Base-by-base conservation (phyloP, 306 rosid genomes). In the Citrullus amarus region DNA sequence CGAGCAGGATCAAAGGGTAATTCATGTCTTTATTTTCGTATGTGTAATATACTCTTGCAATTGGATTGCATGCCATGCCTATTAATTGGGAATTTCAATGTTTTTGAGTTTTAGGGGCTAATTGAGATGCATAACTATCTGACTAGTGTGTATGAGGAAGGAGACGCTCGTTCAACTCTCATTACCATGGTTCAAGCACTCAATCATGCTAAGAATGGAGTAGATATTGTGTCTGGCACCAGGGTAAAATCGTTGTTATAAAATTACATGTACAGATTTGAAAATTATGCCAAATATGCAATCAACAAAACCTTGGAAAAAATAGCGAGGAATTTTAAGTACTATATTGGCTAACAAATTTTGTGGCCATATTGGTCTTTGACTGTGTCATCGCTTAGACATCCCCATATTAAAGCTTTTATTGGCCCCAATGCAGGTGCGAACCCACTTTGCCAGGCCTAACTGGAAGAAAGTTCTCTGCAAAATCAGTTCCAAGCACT, bases 121-220 rank as follows among this genome's bases (percentile, higher is more conserved):
- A 96, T 96, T 87, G 98, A 96, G 87, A 96, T 96, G 99, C 99
- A 96, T 83, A 96, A 96, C 92, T 93, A 96, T 88, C 88, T 96
- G 87, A 96, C 99, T 38, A 96, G 98, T 62, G 99, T 96, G 81
- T 96, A 96, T 17, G 98, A 96, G 82, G 99, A 96, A 87, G 99
- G 98, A 9, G 99, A 96, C 72, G 99, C 99, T 80, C 89, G 99
- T 79, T 96, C 99, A 34, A 92, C 99, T 41, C 98, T 96, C 63
- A 93, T 96, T 84, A 93, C 99, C 87, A 96, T 96, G 99, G 99
- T 96, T 63, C 99, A 96, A 91, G 99, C 99, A 75, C 98, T 96
- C 67, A 96, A 91, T 88, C 99, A 96, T 82, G 99, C 99, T 60
- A 96, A 96, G 90, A 93, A 96, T 62, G 99, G 99, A 50, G 97